Evolutionary conservation across 768 basidiomycete species (phyloP), one percentile per base, ranked within the genome.

Genomic region (Lentinula edodes): DNA sequence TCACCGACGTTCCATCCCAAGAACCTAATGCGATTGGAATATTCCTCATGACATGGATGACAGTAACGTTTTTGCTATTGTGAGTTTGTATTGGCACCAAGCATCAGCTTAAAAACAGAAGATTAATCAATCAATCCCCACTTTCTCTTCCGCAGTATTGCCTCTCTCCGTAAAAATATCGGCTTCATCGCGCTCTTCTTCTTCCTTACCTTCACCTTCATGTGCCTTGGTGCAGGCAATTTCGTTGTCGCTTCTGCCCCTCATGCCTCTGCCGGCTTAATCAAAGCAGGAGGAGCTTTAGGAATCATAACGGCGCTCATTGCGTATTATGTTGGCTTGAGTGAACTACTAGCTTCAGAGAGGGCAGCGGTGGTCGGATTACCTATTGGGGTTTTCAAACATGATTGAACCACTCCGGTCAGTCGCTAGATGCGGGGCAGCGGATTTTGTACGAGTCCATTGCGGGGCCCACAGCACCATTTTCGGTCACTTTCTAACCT

Each of bases 41-140:
- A 61, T 93, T 83, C 74, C 78, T 93, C 28, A 77, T 84, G 51
- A 77, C 84, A 16, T 94, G 92, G 92, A 83, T 82, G 67, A 72
- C 91, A 62, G 75, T 93, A 36, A 90, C 91, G 0, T 80, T 83
- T 72, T 72, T 90, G 67, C 76, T 91, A 65, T 62, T 86, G 90
- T 91, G 58, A 65, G 80, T 76, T 1, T 35, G 28, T 48, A 58
- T 41, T 4, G 28, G 28, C 28, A 4, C 28, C 28, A 28, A 28
- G 28, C 3, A 28, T 28, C 28, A 28, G 28, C 2, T 28, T 0
- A 28, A 28, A 23, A 41, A 6, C 8, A 7, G 16, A 56, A 36
- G 5, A 58, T 7, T 12, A n/a, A 42, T n/a, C 10, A 28, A 23
- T n/a, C 34, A 18, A 32, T 10, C 57, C 10, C 32, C 23, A 4